Evolutionary conservation across 2,329 filamentous ascomycete species (phyloP).

Genomic region (Podosphaera leucotricha): DNA sequence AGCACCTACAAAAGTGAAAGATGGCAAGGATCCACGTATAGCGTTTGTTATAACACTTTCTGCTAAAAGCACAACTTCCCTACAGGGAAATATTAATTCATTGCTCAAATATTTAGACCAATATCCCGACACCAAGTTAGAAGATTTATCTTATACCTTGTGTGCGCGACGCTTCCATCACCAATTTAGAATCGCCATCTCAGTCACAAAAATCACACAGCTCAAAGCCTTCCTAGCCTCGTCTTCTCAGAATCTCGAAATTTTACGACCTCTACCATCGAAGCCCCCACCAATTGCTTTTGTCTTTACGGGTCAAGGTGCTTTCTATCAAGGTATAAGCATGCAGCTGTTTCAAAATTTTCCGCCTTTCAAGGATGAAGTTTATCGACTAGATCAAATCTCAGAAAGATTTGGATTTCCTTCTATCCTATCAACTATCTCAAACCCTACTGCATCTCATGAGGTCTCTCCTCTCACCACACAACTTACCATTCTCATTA

Average conservation of each 20-base stretch:
- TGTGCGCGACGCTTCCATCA: slow-evolving; percentile 31
- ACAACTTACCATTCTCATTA: slow-evolving; percentile 29
- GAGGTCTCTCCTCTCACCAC: slow-evolving; percentile 21
- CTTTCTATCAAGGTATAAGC: slow-evolving; percentile 15
- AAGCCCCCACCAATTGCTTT: slow-evolving; percentile 14
- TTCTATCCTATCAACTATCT: slow-evolving; percentile 7
- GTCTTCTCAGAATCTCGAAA: background rate
- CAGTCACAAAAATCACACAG: slow-evolving; percentile 20
- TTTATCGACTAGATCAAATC: slow-evolving; percentile 11
- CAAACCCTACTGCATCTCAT: slow-evolving; percentile 9
- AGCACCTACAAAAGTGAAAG: slow-evolving; percentile 14
- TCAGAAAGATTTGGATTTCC: slow-evolving; percentile 10
- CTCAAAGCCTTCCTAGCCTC: slow-evolving; percentile 24
- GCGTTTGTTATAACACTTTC: slow-evolving; percentile 23
- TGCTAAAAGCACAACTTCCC: slow-evolving; percentile 19
- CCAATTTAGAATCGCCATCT: slow-evolving; percentile 28
- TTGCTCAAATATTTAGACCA: slow-evolving; percentile 9
- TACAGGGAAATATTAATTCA: slow-evolving; percentile 10
- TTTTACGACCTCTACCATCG: background rate
- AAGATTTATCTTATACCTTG: slow-evolving; percentile 14
- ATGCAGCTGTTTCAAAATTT: slow-evolving; percentile 14
- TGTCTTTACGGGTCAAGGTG: slow-evolving; percentile 23
- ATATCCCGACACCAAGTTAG: slow-evolving; percentile 8
- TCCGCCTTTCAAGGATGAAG: slow-evolving; percentile 15
- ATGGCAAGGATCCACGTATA: slow-evolving; percentile 19